Conservation (phyloP, 2,329 filamentous ascomycete species). For the Drechslerella coelobrocha region DNA sequence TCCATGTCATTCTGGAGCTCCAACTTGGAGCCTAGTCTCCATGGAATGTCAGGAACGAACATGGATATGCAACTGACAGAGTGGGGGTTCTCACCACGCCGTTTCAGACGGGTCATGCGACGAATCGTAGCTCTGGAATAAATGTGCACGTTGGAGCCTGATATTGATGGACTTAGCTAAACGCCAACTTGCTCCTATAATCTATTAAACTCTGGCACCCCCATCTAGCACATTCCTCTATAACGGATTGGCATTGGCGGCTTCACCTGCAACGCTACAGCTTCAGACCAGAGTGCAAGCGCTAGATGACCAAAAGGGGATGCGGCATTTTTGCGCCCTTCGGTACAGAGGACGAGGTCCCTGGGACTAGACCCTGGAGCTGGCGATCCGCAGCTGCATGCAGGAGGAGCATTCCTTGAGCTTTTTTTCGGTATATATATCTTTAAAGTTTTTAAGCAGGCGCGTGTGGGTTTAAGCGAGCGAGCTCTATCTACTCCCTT, state of each 20-base stretch:
- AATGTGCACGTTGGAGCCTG: neutral
- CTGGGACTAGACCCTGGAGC: conserved; percentile 23
- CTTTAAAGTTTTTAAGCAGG: too few species aligned
- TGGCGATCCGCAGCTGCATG: conserved; percentile 46
- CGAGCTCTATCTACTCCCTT: neutral
- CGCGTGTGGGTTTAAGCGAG: conserved; percentile 12
- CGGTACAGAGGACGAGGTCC: conserved; percentile 9
- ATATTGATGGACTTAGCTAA: neutral
- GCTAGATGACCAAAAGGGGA: conserved; percentile 9
- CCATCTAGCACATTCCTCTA: conserved; percentile 17
- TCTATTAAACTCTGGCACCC: conserved; percentile 12
- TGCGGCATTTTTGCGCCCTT: conserved; percentile 45
- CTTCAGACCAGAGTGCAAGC: conserved; percentile 1
- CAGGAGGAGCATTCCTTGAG: conserved; percentile 21
- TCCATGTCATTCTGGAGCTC: neutral
- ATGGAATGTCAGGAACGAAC: neutral
- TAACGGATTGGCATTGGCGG: neutral
- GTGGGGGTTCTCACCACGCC: neutral
- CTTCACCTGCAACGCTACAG: neutral
- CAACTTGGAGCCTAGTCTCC: neutral
- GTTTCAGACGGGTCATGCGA: neutral
- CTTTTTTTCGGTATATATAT: conserved; percentile 5
- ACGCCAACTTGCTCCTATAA: neutral
- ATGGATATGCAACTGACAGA: neutral
- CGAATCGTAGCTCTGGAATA: too few species aligned